Evolutionary conservation across 805 yeast genomes (phyloP), one percentile per base, ranked within the genome.

Genomic region (Jamesozyma rosinii): DNA sequence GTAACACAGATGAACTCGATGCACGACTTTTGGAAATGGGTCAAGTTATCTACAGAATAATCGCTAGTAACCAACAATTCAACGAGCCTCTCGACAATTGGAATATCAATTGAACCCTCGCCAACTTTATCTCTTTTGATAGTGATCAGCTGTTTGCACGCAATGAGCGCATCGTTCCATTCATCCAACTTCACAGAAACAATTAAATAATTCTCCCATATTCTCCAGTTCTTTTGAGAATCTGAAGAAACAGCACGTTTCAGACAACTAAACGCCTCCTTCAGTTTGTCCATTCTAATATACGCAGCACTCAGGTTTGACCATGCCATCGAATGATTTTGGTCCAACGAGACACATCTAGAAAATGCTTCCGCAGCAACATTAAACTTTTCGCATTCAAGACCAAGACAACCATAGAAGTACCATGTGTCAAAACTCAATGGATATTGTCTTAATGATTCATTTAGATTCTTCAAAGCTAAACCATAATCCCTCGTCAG

Each of bases 361-460:
- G 95, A 81, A 59, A 92, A 89, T 0, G 96, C 96, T 57, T 85
- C 94, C 0, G 95, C 80, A 0, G 97, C 95, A 36, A 83, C 63
- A 20, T 79, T 83, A 66, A 74, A 84, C 51, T 81, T 77, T 6
- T 66, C 71, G 13, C 77, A 62, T 57, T 87, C 95, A 40, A 92
- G 67, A 0, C 94, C 95, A 43, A 89, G 69, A 58, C 95, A 86
- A 5, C 97, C 97, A 57, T 89, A 88, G 54, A 88, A 77, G 59
- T 80, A 90, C 95, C 97, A 88, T 30, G 90, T 83, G 17, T 83
- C 85, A 52, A 75, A 78, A 53, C 75, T 76, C 42, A 86, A 67
- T 9, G 96, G 92, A 58, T 81, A 81, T 22, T 78, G 77, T 19
- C 72, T 67, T 46, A 90, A 68, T 13, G 92, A 80, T 32, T 88